A percentile compares a stretch with the other conserved stretches of the same genome.
These are phyloP conservation scores for Amniculicola lignicola DNA, from an alignment of 495 filamentous ascomycete genomes.

Conservation along the genomic window DNA sequence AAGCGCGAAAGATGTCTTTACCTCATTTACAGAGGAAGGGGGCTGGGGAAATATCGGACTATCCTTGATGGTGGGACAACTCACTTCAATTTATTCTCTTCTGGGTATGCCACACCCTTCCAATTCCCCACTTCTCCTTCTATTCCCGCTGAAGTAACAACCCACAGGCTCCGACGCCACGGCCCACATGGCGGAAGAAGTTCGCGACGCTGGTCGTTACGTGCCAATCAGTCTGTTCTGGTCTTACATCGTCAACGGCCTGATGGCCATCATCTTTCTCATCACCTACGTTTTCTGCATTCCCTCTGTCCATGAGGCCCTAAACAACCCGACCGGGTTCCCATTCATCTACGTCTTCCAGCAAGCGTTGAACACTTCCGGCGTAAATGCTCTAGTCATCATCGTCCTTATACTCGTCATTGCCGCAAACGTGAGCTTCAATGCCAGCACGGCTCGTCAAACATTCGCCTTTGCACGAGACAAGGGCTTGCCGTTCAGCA, in stretches of 20 bases:
- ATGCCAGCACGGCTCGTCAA: constrained; percentile 57
- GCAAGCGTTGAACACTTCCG: constrained; percentile 46
- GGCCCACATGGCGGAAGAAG: constrained; percentile 35
- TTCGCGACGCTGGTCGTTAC: constrained; percentile 27
- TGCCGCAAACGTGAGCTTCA: constrained; percentile 51
- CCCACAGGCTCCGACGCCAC: constrained; percentile 35
- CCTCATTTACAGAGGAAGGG: constrained; percentile 28
- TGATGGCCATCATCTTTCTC: constrained; percentile 31
- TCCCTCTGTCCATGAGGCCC: constrained; percentile 45
- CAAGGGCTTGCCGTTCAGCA: constrained; percentile 53
- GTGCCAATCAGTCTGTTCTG: constrained; percentile 36
- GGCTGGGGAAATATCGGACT: constrained; percentile 36
- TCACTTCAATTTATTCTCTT: constrained; percentile 24
- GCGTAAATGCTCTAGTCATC: constrained; percentile 49
- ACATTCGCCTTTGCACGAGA: constrained; percentile 60
- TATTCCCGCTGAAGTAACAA: not conserved
- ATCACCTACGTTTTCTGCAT: constrained; percentile 34
- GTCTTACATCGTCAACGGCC: constrained; percentile 33
- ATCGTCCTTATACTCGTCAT: constrained; percentile 51
- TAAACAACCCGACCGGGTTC: constrained; percentile 43
- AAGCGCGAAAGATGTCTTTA: constrained; percentile 27
- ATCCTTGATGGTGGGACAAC: constrained; percentile 32
- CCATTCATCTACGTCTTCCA: constrained; percentile 56
- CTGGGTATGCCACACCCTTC: constrained; percentile 25
- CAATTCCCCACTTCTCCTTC: constrained; percentile 15